A percentile compares a stretch with the other conserved stretches of the same genome.
phyloP scores from a whole-genome alignment of 257 asterid species.

The Scutellaria baicalensis region DNA sequence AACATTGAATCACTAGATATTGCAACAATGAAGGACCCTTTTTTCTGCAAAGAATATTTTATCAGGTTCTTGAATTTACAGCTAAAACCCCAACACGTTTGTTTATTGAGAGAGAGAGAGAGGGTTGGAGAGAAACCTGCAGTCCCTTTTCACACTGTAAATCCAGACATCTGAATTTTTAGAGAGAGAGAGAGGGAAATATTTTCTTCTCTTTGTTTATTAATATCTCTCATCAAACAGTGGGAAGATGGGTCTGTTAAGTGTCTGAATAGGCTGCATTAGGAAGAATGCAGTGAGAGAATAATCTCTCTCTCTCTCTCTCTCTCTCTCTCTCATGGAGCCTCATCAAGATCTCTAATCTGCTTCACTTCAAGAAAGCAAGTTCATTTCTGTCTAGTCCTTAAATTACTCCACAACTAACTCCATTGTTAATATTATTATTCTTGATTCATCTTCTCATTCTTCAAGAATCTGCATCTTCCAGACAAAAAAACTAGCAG shows the following conservation, averaged over 20 bases:
- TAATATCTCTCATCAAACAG: background rate
- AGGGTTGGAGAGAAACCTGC: background rate
- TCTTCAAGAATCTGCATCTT: conserved; percentile 2
- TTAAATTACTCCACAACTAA: conserved; percentile 9
- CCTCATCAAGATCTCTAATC: conserved; percentile 13
- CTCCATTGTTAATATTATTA: conserved; percentile 8
- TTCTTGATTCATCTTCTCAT: conserved; percentile 4
- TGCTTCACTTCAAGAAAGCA: conserved; percentile 3
- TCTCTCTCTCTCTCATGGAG: conserved; percentile 5
- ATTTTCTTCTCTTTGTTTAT: background rate
- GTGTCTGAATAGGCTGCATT: conserved; percentile 14
- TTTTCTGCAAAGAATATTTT: conserved; percentile 3
- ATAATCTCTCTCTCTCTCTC: background rate
- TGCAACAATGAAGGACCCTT: background rate
- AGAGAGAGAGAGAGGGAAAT: no score
- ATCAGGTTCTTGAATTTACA: background rate
- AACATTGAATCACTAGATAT: background rate
- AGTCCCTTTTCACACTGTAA: background rate
- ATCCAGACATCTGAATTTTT: background rate
- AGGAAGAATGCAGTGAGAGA: conserved; percentile 11
- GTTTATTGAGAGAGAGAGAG: background rate
- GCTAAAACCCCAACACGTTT: conserved; percentile 6
- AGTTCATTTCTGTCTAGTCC: conserved; percentile 10
- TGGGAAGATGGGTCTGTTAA: background rate
- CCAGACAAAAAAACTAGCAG: background rate